These are phyloP conservation scores for Ophiocordyceps camponoti-saundersi DNA, from an alignment of 2,329 filamentous ascomycete species.

Conservation along the genomic window DNA sequence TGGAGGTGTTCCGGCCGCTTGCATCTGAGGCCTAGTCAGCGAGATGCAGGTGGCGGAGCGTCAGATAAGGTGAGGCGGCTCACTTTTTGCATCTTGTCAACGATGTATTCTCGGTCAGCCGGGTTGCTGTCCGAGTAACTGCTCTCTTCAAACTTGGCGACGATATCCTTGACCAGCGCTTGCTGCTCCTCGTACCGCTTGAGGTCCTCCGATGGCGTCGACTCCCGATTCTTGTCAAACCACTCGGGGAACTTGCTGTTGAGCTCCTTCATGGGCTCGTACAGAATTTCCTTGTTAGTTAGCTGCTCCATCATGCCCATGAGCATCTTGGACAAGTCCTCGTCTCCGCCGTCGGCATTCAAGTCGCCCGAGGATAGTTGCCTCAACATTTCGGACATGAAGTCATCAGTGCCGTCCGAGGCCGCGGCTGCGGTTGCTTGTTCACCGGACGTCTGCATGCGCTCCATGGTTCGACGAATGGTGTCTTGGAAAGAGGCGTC, in stretches of 20 bases:
- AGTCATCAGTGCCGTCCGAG: conserved; percentile 53
- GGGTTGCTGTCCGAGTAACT: conserved; percentile 70
- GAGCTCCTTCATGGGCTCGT: conserved; percentile 97
- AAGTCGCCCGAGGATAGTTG: conserved; percentile 50
- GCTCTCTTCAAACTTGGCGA: conserved; percentile 68
- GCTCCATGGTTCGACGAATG: conserved; percentile 85
- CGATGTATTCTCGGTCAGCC: conserved; percentile 76
- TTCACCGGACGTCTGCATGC: conserved; percentile 80
- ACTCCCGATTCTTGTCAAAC: conserved; percentile 60
- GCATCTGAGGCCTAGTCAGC: conserved; percentile 51
- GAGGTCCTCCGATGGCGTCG: conserved; percentile 52
- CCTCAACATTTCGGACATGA: conserved; percentile 84
- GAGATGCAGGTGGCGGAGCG: not conserved
- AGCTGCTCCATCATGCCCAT: conserved; percentile 98
- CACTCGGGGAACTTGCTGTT: conserved; percentile 83
- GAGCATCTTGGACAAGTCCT: conserved; percentile 87
- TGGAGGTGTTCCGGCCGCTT: conserved; percentile 82
- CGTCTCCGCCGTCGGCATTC: conserved; percentile 46
- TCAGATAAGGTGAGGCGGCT: conserved; percentile 8
- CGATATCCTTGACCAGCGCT: conserved; percentile 66
- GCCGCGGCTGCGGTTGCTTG: conserved; percentile 66
- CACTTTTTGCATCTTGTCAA: conserved; percentile 96
- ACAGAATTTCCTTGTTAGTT: conserved; percentile 94
- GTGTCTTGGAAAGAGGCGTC: conserved; percentile 72
- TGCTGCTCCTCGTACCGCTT: conserved; percentile 71